Evolutionary conservation across 192 early-diverging fungal genomes (phyloP).

Genomic region (Cladochytrium replicatum): DNA sequence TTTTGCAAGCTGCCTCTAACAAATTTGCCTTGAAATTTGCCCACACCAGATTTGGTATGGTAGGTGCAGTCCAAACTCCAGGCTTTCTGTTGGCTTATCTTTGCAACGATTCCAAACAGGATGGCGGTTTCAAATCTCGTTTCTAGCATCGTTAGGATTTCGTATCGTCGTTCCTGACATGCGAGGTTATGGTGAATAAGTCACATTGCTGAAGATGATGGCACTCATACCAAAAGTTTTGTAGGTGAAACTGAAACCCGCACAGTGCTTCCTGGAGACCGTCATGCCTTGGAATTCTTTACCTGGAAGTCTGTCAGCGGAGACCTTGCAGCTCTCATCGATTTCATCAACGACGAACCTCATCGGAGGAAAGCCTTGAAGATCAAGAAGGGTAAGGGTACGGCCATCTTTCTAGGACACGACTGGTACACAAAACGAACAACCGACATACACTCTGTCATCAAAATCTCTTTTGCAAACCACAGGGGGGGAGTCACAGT

Average conservation of each 20-base stretch:
- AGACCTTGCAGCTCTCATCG: conserved; percentile 48
- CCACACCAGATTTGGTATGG: no score
- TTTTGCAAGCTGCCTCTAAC: no score
- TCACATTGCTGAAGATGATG: no score
- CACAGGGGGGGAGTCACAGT: conserved; percentile 35
- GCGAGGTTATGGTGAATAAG: conserved; percentile 25
- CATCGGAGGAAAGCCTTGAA: no score
- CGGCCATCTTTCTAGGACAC: conserved; percentile 54
- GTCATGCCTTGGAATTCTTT: conserved; percentile 25
- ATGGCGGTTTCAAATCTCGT: conserved; percentile 23
- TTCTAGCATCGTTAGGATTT: conserved; percentile 13
- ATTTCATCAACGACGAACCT: conserved; percentile 46
- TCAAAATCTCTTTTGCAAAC: no score
- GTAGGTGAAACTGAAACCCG: conserved; percentile 34
- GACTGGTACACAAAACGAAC: no score
- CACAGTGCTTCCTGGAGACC: conserved; percentile 8
- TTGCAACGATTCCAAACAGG: no score
- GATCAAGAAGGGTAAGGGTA: conserved; percentile 14
- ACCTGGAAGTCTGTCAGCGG: conserved; percentile 33
- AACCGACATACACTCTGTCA: background rate
- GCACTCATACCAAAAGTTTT: no score
- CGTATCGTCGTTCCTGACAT: conserved; percentile 30
- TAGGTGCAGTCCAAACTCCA: no score
- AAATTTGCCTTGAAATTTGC: no score
- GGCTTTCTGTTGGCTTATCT: no score